Evolutionary conservation across 2,329 filamentous ascomycete species (phyloP).

Genomic region (Sclerotinia trifoliorum): DNA sequence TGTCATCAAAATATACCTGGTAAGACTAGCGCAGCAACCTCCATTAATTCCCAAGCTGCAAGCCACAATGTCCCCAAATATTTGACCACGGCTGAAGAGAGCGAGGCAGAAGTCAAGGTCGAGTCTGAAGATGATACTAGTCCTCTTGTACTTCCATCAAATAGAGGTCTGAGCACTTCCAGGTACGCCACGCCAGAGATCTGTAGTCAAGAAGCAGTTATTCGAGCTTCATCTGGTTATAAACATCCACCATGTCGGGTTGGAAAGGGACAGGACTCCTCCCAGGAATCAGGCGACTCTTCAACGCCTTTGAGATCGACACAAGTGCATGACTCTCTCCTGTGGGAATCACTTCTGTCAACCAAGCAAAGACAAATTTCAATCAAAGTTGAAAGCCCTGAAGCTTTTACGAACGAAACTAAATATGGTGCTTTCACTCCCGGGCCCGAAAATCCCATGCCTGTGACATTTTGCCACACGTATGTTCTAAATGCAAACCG

Average conservation of each 20-base stretch:
- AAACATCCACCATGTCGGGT: background rate
- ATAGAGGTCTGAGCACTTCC: slow-evolving; percentile 9
- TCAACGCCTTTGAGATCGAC: background rate
- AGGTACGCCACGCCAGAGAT: background rate
- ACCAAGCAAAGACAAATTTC: background rate
- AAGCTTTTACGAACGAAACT: background rate
- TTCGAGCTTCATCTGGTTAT: slow-evolving; percentile 7
- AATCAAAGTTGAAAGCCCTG: background rate
- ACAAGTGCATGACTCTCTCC: background rate
- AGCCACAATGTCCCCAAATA: background rate
- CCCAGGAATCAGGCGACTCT: background rate
- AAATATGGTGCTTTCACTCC: background rate
- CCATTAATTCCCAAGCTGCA: background rate
- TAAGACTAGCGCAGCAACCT: background rate
- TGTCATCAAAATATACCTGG: background rate
- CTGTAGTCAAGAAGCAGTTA: background rate
- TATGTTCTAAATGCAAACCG: background rate
- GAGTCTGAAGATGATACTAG: background rate
- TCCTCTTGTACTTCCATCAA: background rate
- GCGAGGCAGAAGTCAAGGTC: background rate
- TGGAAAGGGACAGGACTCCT: background rate
- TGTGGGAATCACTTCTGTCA: slow-evolving; percentile 1
- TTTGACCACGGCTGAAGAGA: background rate
- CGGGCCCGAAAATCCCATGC: background rate
- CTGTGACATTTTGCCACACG: background rate